Conservation (phyloP, 352 stramenopile genomes). For the Pythium plurisporium region DNA sequence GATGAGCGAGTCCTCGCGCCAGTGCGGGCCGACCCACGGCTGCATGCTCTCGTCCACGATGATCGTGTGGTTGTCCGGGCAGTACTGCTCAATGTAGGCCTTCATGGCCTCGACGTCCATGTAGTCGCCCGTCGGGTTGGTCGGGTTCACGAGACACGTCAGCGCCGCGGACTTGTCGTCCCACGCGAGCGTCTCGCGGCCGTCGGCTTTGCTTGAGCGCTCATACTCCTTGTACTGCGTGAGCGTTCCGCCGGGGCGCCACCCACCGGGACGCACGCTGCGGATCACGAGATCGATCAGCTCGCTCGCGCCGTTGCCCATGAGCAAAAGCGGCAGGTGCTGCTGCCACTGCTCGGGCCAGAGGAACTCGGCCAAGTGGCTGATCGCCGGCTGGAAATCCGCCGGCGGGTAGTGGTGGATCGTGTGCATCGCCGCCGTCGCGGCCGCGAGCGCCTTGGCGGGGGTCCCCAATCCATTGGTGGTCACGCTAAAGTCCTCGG, state of each 20-base stretch:
- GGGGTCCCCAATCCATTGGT: constrained; percentile 87
- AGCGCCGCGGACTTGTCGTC: constrained; percentile 66
- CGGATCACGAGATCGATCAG: constrained; percentile 88
- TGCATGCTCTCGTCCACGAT: constrained; percentile 93
- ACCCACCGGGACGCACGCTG: constrained; percentile 65
- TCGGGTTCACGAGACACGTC: constrained; percentile 88
- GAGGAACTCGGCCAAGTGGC: constrained; percentile 84
- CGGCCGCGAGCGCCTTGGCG: constrained; percentile 56
- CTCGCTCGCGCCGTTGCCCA: constrained; percentile 82
- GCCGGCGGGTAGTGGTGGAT: constrained; percentile 88
- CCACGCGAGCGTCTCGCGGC: constrained; percentile 70
- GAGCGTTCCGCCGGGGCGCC: constrained; percentile 63
- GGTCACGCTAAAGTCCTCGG: constrained; percentile 88
- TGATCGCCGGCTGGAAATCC: constrained; percentile 88
- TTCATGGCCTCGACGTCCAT: constrained; percentile 79
- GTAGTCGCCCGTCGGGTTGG: constrained; percentile 90
- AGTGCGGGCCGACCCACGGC: constrained; percentile 82
- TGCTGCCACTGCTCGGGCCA: constrained; percentile 58
- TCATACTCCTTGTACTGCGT: constrained; percentile 90
- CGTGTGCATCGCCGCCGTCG: constrained; percentile 64
- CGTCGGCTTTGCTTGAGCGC: constrained; percentile 78
- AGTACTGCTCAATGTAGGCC: constrained; percentile 81
- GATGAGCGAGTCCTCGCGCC: constrained; percentile 84
- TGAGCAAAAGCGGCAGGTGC: constrained; percentile 65
- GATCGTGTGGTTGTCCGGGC: constrained; percentile 84